These are phyloP conservation scores for Malus hybrid DNA, from an alignment of 331 rosid species.

Conservation along the genomic window DNA sequence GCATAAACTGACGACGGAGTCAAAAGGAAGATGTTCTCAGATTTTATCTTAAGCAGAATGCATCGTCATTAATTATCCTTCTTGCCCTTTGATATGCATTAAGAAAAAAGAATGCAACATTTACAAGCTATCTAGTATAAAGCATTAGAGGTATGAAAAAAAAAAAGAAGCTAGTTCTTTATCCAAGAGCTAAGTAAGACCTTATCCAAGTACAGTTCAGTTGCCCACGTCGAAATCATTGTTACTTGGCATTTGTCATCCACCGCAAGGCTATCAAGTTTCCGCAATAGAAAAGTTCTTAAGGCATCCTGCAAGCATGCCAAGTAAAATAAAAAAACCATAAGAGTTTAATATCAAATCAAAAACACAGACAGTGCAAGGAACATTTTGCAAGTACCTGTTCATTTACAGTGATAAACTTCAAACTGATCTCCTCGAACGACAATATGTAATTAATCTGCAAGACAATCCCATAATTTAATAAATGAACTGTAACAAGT, in stretches of 20 bases:
- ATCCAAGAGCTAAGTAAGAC: conserved; percentile 30
- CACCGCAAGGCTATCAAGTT: conserved; percentile 75
- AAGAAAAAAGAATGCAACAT: neutral
- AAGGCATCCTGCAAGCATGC: conserved; percentile 69
- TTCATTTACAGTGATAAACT: conserved; percentile 73
- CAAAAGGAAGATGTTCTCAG: neutral
- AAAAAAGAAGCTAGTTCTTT: neutral
- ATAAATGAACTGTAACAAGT: neutral
- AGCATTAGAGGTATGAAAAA: neutral
- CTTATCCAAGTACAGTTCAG: conserved; percentile 96
- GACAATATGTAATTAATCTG: conserved; percentile 86
- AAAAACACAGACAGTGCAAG: neutral
- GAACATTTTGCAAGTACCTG: conserved; percentile 46
- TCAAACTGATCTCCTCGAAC: conserved; percentile 90
- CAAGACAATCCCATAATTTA: conserved; percentile 23
- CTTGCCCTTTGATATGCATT: too few species aligned
- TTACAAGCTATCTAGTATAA: neutral
- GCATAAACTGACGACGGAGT: neutral
- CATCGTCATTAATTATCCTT: neutral
- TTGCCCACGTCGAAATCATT: conserved; percentile 96
- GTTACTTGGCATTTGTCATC: conserved; percentile 97
- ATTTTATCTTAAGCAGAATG: neutral
- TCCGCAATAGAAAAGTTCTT: conserved; percentile 82
- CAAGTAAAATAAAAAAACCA: conserved; percentile 14
- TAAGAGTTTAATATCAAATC: neutral